Conservation (phyloP, 345 rosid species). For the Nephelium lappaceum region DNA sequence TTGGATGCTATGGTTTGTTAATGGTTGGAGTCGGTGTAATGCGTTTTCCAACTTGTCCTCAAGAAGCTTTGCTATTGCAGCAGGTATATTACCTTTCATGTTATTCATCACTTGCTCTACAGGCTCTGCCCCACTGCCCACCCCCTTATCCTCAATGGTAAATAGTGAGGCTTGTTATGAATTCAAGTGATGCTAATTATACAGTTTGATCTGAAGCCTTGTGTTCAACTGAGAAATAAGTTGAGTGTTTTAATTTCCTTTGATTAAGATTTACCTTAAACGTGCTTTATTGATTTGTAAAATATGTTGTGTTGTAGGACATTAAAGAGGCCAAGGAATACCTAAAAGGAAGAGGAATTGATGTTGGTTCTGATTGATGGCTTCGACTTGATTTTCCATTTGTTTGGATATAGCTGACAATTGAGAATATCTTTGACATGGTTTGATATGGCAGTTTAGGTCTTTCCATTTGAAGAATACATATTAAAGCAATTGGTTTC, state of each 20-base stretch:
- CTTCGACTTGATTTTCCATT: not conserved
- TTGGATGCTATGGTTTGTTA: conserved; percentile 79
- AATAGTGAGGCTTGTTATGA: not conserved
- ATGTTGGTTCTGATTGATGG: conserved; percentile 54
- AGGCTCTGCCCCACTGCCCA: not conserved
- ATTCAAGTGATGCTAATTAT: not conserved
- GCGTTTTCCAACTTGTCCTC: conserved; percentile 78
- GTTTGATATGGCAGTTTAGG: not conserved
- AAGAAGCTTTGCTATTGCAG: conserved; percentile 66
- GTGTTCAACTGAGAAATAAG: not conserved
- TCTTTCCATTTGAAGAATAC: not conserved
- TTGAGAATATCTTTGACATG: not conserved
- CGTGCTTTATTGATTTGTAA: not conserved
- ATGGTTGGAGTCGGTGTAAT: conserved; percentile 78
- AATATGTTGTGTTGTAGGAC: conserved; percentile 49
- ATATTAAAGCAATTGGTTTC: too few species aligned
- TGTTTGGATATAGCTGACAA: not conserved
- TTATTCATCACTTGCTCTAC: not conserved
- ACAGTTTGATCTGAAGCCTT: not conserved
- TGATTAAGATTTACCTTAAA: not conserved
- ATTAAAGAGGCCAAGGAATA: conserved; percentile 76
- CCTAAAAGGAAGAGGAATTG: conserved; percentile 67
- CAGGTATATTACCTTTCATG: conserved; percentile 40
- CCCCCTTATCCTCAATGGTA: not conserved
- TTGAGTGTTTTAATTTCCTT: not conserved